Conservation (phyloP, 1,139 yeast species). For the Pichia sp. region DNA sequence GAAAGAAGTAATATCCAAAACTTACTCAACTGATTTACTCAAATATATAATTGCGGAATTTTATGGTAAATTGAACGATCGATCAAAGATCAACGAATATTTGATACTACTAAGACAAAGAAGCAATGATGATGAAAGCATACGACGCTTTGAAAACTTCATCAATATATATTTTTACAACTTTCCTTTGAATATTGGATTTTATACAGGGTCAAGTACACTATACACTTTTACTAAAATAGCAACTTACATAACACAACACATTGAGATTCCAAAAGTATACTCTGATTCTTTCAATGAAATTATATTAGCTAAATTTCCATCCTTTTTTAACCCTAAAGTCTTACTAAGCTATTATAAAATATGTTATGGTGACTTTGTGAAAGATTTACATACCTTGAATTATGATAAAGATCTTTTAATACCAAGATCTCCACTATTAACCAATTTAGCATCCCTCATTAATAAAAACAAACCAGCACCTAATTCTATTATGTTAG, state of each 20-base stretch:
- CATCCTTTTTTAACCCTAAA: neutral
- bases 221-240: neutral
- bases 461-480: neutral
- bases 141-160: neutral
- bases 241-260: neutral
- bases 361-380: neutral
- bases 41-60: conserved; percentile 2
- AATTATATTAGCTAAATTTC: neutral
- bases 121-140: neutral
- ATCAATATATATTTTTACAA: neutral
- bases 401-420: neutral
- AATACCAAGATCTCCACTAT: neutral
- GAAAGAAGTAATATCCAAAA: neutral
- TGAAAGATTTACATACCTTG: neutral
- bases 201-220: neutral
- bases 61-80: conserved; percentile 5
- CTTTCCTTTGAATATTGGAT: neutral
- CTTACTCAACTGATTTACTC: conserved; percentile 1
- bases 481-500: neutral
- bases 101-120: neutral
- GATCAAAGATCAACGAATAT: conserved; percentile 5
- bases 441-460: neutral
- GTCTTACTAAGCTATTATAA: neutral
- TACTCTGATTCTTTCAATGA: neutral
- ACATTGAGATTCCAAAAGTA: neutral